Conservation (phyloP, 2,329 filamentous ascomycete genomes). For the Triangularia verruculosa region DNA sequence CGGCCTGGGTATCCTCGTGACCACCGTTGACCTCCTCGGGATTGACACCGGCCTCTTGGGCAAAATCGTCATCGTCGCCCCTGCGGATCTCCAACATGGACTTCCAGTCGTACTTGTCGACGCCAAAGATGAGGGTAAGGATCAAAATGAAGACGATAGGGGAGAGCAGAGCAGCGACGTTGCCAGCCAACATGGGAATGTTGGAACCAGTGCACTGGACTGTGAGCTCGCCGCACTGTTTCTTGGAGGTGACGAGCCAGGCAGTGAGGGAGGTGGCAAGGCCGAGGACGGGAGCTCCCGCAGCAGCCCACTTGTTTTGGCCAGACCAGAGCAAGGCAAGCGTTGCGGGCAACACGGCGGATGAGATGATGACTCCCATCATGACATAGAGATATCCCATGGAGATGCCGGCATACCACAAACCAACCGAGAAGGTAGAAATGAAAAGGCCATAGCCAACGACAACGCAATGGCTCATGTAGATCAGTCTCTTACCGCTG, state of each 20-base stretch:
- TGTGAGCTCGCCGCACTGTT: slow-evolving; percentile 63
- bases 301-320: slow-evolving; percentile 73
- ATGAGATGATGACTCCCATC: slow-evolving; percentile 88
- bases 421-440: slow-evolving; percentile 72
- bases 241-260: slow-evolving; percentile 75
- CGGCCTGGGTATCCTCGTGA: slow-evolving; percentile 32
- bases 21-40: slow-evolving; percentile 59
- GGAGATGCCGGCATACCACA: slow-evolving; percentile 70
- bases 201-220: slow-evolving; percentile 80
- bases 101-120: slow-evolving; percentile 79
- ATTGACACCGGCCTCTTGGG: slow-evolving; percentile 60
- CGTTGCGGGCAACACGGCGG: slow-evolving; percentile 78
- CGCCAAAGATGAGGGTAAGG: slow-evolving; percentile 67
- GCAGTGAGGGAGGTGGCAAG: slow-evolving; percentile 66
- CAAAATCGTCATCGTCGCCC: slow-evolving; percentile 73
- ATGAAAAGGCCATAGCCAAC: slow-evolving; percentile 70
- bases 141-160: slow-evolving; percentile 72
- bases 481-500: slow-evolving; percentile 72
- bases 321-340: slow-evolving; percentile 77
- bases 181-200: slow-evolving; percentile 83
- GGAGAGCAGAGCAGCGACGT: slow-evolving; percentile 76
- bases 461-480: slow-evolving; percentile 73
- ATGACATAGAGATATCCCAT: slow-evolving; percentile 82
- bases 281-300: slow-evolving; percentile 66
- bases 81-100: slow-evolving; percentile 77